Conservation (phyloP, 116 monocot genomes). For the Iris pallida region DNA sequence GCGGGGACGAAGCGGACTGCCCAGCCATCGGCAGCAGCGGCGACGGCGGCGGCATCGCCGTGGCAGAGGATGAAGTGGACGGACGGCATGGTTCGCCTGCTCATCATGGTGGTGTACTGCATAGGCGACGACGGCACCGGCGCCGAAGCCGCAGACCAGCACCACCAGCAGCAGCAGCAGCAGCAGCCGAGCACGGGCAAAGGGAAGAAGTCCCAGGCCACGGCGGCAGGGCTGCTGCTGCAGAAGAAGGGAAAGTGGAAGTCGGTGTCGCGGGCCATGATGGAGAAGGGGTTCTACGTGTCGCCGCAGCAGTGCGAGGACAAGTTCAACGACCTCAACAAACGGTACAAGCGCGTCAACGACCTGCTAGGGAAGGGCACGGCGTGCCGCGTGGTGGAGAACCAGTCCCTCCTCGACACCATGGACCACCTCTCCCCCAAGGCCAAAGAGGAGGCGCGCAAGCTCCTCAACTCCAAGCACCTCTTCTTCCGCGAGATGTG, state of each 20-base stretch:
- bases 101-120: slow-evolving; percentile 72
- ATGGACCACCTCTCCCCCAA: slow-evolving; percentile 54
- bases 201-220: background rate
- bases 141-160: slow-evolving; percentile 12
- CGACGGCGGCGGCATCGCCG: slow-evolving; percentile 37
- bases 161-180: no score
- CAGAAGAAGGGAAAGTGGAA: slow-evolving; percentile 93
- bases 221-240: slow-evolving; percentile 20
- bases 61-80: slow-evolving; percentile 99
- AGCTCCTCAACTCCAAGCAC: slow-evolving; percentile 80
- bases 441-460: slow-evolving; percentile 71
- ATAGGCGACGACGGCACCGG: slow-evolving; percentile 54
- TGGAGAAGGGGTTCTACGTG: slow-evolving; percentile 71
- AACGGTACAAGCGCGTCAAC: slow-evolving; percentile 75
- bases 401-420: slow-evolving; percentile 60
- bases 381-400: slow-evolving; percentile 69
- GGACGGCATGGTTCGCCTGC: slow-evolving; percentile 73
- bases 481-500: slow-evolving; percentile 89
- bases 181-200: background rate
- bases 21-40: background rate
- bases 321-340: slow-evolving; percentile 84
- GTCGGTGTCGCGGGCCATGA: slow-evolving; percentile 78
- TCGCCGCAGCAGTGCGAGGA: slow-evolving; percentile 96
- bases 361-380: slow-evolving; percentile 65
- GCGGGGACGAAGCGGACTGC: slow-evolving; percentile 4